A percentile compares a stretch with the other conserved stretches of the same genome.
Conservation (phyloP, 495 filamentous ascomycete genomes). For the Margaritispora aquatica region DNA sequence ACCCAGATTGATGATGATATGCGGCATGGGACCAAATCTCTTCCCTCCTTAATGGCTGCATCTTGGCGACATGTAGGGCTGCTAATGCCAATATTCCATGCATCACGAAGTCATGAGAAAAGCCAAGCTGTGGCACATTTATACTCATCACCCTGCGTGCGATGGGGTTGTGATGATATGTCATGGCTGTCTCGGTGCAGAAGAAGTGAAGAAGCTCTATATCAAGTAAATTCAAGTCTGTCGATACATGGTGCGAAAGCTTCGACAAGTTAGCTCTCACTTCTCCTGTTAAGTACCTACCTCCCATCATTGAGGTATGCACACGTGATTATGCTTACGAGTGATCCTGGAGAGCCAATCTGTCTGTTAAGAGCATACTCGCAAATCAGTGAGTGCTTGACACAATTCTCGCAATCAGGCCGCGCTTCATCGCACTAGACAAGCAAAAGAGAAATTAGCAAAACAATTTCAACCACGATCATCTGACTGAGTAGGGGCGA, state of each 20-base stretch:
- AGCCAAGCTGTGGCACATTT: slow-evolving; percentile 39
- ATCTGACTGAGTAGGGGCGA: too few relatives aligned
- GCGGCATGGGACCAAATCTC: slow-evolving; percentile 41
- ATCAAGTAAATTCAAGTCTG: slow-evolving; percentile 26
- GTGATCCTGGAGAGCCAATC: neutral
- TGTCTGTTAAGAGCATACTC: slow-evolving; percentile 20
- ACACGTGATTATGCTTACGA: neutral
- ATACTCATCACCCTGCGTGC: slow-evolving; percentile 27
- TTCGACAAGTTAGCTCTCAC: too few relatives aligned
- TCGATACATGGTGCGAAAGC: too few relatives aligned
- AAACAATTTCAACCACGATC: neutral
- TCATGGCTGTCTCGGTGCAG: slow-evolving; percentile 29
- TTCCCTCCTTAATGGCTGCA: slow-evolving; percentile 28
- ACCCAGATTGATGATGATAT: slow-evolving; percentile 41
- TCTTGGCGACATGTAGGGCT: slow-evolving; percentile 45
- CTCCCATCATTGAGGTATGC: too few relatives aligned
- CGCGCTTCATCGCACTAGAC: slow-evolving; percentile 34
- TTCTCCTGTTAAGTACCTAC: too few relatives aligned
- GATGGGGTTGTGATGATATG: slow-evolving; percentile 27
- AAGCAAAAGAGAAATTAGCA: neutral
- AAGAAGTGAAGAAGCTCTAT: slow-evolving; percentile 38
- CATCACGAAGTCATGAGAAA: slow-evolving; percentile 47
- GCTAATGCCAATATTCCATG: slow-evolving; percentile 42
- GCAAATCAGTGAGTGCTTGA: slow-evolving; percentile 31
- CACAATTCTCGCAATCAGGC: slow-evolving; percentile 35